Evolutionary conservation across 2,329 filamentous ascomycete genomes (phyloP), one percentile per base, ranked within the genome.

Genomic region (Hypoxylon sp.): DNA sequence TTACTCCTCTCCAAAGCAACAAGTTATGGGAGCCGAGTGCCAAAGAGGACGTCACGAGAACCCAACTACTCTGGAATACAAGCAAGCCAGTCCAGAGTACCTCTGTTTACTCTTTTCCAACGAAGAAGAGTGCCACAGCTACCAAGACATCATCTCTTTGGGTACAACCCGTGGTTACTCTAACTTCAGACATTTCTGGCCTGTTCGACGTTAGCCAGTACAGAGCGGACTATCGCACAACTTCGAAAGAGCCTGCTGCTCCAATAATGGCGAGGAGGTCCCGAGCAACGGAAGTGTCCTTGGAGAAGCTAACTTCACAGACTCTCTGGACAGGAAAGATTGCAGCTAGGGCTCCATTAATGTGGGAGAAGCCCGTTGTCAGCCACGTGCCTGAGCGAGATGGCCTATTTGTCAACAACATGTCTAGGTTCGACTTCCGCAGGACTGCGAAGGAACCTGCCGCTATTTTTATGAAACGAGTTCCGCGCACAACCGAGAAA

Each of bases 1-100:
- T 76, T 11, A 64, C 71, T 14, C 60, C 71, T 13, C 75, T 84
- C 36, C 75, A 81, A 65, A 83, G 80, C 70, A 74, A 72, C 14
- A 63, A 76, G 4, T 70, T 83, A 43, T 83, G 82, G 82, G 57
- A 34, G 14, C 43, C 55, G 17, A 52, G 32, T 13, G 10, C 55
- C 9, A 51, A 59, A 3, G 34, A 7, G 30, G n/a, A 41, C 7
- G n/a, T 32, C 3, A 50, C 9, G 5, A 53, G 5, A 9, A 14
- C 46, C 10, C 62, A 49, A 9, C 49, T 69, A 10, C 67, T 74
- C 25, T 74, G 72, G 72, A 63, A 48, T 14, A 19, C 28, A 28
- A 58, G 32, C 11, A 63, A 49, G 45, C 21, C 43, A 13, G 10
- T 6, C 32, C 57, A 60, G 21, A 38, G 28, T n/a, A 19, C 10